These are phyloP conservation scores for Schizochytrium sp. DNA, from an alignment of 108 stramenopile genomes.

Conservation along the genomic window DNA sequence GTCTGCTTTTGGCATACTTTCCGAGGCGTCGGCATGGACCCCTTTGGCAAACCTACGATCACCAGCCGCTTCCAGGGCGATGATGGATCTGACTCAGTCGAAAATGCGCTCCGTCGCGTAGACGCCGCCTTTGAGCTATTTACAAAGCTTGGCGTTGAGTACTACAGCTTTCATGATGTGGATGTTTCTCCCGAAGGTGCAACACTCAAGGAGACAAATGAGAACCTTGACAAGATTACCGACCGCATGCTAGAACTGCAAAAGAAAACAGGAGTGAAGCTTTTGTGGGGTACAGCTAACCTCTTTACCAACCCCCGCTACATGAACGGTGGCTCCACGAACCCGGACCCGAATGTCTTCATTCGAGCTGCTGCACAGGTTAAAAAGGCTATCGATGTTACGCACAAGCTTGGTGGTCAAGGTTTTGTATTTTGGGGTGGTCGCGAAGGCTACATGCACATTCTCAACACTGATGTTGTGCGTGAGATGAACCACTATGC, in stretches of 20 bases:
- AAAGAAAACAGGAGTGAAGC: conserved; percentile 76
- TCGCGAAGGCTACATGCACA: conserved; percentile 77
- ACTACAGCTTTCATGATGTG: conserved; percentile 81
- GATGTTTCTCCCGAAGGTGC: conserved; percentile 79
- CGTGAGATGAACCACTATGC: conserved; percentile 80
- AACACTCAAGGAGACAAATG: conserved; percentile 72
- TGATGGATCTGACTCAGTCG: conserved; percentile 71
- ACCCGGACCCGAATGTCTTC: conserved; percentile 77
- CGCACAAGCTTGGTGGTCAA: conserved; percentile 76
- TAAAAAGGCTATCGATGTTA: conserved; percentile 79
- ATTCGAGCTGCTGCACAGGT: conserved; percentile 79
- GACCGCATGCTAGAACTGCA: conserved; percentile 75
- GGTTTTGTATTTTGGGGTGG: conserved; percentile 83
- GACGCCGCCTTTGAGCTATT: conserved; percentile 81
- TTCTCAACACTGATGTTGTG: conserved; percentile 77
- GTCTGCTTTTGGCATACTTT: conserved; percentile 83
- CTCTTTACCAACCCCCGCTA: conserved; percentile 77
- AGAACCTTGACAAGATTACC: conserved; percentile 73
- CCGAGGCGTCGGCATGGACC: conserved; percentile 76
- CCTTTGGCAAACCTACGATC: conserved; percentile 77
- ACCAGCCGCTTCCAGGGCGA: conserved; percentile 73
- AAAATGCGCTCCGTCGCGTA: conserved; percentile 75
- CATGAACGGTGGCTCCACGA: conserved; percentile 82
- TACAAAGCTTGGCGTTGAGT: conserved; percentile 78
- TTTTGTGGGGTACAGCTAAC: conserved; percentile 82